Base-by-base conservation (phyloP, 2,329 filamentous ascomycete genomes). In the Stachybotrys chartarum region DNA sequence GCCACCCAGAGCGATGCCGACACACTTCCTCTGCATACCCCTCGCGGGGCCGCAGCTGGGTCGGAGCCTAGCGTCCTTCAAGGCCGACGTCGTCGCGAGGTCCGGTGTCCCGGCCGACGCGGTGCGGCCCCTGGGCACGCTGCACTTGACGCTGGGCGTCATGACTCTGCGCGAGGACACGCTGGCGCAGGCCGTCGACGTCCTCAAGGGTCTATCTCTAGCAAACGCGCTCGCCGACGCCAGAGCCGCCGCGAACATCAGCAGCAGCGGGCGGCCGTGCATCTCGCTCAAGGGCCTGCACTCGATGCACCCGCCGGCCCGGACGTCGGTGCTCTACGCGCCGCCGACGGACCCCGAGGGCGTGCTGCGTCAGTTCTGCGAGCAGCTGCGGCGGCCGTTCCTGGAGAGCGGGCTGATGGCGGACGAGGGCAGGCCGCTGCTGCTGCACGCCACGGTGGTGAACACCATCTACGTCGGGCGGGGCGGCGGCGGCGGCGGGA, bases 121-220 rank as follows among this genome's bases (percentile, higher is more conserved):
- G 1, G 74, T 96, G 52, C 78, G 91, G 31, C 91, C 91, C 0
- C 72, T 90, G 0, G 89, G 90, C 0, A 91, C 91, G 1, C 71
- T 97, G 51, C 93, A 97, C 70, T 75, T 96, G 3, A 97, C 92
- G 0, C 77, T 97, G 0, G 92, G 91, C 0, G 88, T 95, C 1
- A 92, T 97, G 88, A 87, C 81, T 60, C 79, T 96, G 10, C 71
- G 76, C 3, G 76, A 74, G 3, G 70, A 75, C 3, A 75, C 79
- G 5, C 59, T 81, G 7, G 71, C 72, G 4, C 68, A 63, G 45
- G 79, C 79, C 1, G 64, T 72, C 14, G 69, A 68, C 44, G 58
- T 78, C 46, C 65, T 81, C 24, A 63, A 59, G 53, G 61, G 64
- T 16, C 61, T 81, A 35, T 63, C 63, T 54, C 71, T 70, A 55